Percentiles rank a stretch among this genome's conserved stretches.
Conservation (phyloP, 495 filamentous ascomycete genomes). For the Penicillium arizonense region DNA sequence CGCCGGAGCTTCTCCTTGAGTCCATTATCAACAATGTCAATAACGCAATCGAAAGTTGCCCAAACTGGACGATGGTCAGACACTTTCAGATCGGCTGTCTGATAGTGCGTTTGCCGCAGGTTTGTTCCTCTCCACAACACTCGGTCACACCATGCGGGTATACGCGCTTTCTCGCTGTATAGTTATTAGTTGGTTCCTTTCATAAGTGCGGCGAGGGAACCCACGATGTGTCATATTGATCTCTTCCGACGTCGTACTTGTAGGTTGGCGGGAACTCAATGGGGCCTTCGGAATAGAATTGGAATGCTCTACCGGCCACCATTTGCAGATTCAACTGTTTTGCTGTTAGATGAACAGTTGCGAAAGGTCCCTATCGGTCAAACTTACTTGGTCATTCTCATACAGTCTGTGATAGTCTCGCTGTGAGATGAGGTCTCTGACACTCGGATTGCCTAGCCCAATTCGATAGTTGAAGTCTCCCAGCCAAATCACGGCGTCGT, state of each 20-base stretch:
- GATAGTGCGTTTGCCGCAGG: conserved; percentile 78
- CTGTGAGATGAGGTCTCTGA: conserved; percentile 67
- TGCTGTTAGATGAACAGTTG: conserved; percentile 6
- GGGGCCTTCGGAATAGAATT: conserved; percentile 81
- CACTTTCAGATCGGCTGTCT: conserved; percentile 72
- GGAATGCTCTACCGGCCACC: conserved; percentile 86
- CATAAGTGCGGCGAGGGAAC: conserved; percentile 16
- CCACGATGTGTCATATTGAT: conserved; percentile 90
- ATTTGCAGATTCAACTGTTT: conserved; percentile 88
- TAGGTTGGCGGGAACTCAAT: conserved; percentile 92
- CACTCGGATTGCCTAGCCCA: conserved; percentile 76
- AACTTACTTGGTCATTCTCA: conserved; percentile 82
- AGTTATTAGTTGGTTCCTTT: not conserved
- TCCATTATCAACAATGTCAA: conserved; percentile 73
- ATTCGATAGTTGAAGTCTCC: conserved; percentile 99
- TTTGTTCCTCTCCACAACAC: conserved; percentile 82
- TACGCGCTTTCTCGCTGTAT: conserved; percentile 80
- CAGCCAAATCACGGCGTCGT: conserved; percentile 94
- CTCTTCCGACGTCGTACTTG: conserved; percentile 85
- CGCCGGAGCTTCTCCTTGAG: conserved; percentile 67
- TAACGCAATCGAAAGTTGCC: conserved; percentile 78
- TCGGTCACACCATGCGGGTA: conserved; percentile 97
- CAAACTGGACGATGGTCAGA: conserved; percentile 95
- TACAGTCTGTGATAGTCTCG: conserved; percentile 77
- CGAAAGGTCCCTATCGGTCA: not conserved